Evolutionary conservation across 495 filamentous ascomycete genomes (phyloP).

Genomic region (Darksidea phi): DNA sequence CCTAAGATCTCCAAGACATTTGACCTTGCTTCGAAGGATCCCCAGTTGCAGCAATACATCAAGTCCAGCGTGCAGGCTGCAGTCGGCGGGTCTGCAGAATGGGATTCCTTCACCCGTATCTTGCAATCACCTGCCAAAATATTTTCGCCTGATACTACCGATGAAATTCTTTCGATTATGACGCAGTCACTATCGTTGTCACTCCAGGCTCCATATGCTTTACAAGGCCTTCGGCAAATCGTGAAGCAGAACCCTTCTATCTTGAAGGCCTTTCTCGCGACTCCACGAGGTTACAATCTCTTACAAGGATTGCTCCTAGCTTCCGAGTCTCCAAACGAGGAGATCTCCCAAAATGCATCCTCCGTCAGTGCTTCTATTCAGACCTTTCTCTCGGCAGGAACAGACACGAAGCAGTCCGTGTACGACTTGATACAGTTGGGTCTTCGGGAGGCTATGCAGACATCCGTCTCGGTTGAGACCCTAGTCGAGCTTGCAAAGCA

Average conservation of each 20-base stretch:
- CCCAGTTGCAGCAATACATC: constrained; percentile 41
- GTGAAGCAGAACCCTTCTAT: constrained; percentile 34
- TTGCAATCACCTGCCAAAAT: constrained; percentile 29
- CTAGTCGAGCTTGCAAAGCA: constrained; percentile 55
- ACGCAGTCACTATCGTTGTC: constrained; percentile 40
- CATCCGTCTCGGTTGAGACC: constrained; percentile 54
- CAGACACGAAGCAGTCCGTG: constrained; percentile 27
- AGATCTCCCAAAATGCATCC: constrained; percentile 53
- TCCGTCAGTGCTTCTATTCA: constrained; percentile 40
- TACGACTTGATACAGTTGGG: constrained; percentile 55
- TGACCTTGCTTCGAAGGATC: constrained; percentile 23
- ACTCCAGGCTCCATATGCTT: constrained; percentile 31
- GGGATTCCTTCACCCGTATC: constrained; percentile 33
- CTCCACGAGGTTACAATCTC: constrained; percentile 52
- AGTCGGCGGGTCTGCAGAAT: constrained; percentile 31
- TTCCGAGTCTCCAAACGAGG: constrained; percentile 56
- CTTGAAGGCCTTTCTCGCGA: constrained; percentile 38
- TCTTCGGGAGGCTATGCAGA: constrained; percentile 51
- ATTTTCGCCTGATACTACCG: constrained; percentile 27
- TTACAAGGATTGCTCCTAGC: constrained; percentile 58
- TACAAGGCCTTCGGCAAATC: constrained; percentile 43
- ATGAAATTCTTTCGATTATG: constrained; percentile 40
- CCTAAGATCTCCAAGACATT: constrained; percentile 27
- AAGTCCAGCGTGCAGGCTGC: constrained; percentile 14
- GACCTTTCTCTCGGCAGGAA: constrained; percentile 15